Conservation (phyloP, 1,284 basidiomycete species). For the Sphaerobolus stellatus region DNA sequence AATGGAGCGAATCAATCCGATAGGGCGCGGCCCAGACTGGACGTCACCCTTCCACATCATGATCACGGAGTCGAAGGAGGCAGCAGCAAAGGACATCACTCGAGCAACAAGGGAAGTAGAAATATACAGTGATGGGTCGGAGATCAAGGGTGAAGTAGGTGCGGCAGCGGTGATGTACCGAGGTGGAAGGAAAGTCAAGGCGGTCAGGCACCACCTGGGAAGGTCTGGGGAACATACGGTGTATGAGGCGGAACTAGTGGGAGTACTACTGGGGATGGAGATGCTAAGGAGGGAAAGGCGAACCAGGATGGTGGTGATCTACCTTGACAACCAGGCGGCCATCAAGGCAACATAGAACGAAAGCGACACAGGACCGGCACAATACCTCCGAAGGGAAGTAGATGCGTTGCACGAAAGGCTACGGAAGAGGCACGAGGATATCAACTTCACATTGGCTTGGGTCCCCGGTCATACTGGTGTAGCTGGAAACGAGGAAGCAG, state of each 20-base stretch:
- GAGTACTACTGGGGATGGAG: background rate
- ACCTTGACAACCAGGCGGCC: background rate
- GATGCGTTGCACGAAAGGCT: background rate
- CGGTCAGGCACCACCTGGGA: background rate
- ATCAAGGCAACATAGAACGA: background rate
- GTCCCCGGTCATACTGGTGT: conserved; percentile 20
- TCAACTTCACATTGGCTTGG: conserved; percentile 11
- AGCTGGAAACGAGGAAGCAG: conserved; percentile 22
- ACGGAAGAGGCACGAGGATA: background rate
- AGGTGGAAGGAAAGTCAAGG: background rate
- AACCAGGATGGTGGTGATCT: background rate
- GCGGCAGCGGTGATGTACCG: background rate
- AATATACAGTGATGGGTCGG: background rate
- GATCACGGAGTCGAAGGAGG: too few species aligned
- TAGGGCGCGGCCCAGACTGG: too few species aligned
- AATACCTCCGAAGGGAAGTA: background rate
- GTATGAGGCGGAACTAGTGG: background rate
- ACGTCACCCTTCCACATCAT: too few species aligned
- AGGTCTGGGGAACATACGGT: background rate
- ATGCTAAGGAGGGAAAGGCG: background rate
- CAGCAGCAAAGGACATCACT: too few species aligned
- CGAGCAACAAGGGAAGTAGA: background rate
- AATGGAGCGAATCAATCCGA: too few species aligned
- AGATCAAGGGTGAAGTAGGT: background rate
- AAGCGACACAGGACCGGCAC: background rate